These are phyloP conservation scores for Graphilbum sp. DNA, from an alignment of 2,329 filamentous ascomycete species.

Conservation along the genomic window DNA sequence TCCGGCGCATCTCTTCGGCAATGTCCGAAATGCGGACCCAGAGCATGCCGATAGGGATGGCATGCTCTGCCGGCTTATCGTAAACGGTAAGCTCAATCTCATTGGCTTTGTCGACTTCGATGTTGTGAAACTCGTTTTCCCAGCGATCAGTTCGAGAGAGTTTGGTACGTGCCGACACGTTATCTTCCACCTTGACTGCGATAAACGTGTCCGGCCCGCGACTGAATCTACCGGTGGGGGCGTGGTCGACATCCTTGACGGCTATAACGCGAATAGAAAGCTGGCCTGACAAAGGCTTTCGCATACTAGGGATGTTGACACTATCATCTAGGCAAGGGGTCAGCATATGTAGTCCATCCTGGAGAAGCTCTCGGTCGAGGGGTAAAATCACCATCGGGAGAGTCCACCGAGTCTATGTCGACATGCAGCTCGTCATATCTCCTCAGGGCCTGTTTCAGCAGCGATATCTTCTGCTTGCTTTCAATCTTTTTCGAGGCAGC, in stretches of 20 bases:
- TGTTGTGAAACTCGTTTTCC: slow-evolving; percentile 79
- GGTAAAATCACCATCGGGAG: slow-evolving; percentile 69
- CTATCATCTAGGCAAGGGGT: slow-evolving; percentile 59
- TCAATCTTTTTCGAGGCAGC: slow-evolving; percentile 80
- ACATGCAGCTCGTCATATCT: slow-evolving; percentile 96
- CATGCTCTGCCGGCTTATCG: slow-evolving; percentile 81
- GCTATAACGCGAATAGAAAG: slow-evolving; percentile 73
- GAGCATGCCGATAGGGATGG: slow-evolving; percentile 82
- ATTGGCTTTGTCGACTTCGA: slow-evolving; percentile 96
- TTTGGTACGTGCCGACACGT: slow-evolving; percentile 74
- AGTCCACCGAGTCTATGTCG: slow-evolving; percentile 67
- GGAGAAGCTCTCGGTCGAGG: slow-evolving; percentile 13
- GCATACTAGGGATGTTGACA: slow-evolving; percentile 83
- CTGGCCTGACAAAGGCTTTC: slow-evolving; percentile 88
- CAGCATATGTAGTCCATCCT: background rate
- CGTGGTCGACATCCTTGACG: slow-evolving; percentile 90
- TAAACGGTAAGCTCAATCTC: slow-evolving; percentile 97
- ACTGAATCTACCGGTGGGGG: slow-evolving; percentile 67
- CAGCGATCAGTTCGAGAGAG: slow-evolving; percentile 75
- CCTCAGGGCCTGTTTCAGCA: slow-evolving; percentile 89
- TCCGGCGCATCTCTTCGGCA: slow-evolving; percentile 89
- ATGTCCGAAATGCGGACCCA: slow-evolving; percentile 97
- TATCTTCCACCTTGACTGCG: slow-evolving; percentile 91
- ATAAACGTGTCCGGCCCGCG: slow-evolving; percentile 90
- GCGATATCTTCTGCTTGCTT: slow-evolving; percentile 93